Base-by-base conservation (phyloP, 768 basidiomycete genomes). In the Phaeotremella fagi region DNA sequence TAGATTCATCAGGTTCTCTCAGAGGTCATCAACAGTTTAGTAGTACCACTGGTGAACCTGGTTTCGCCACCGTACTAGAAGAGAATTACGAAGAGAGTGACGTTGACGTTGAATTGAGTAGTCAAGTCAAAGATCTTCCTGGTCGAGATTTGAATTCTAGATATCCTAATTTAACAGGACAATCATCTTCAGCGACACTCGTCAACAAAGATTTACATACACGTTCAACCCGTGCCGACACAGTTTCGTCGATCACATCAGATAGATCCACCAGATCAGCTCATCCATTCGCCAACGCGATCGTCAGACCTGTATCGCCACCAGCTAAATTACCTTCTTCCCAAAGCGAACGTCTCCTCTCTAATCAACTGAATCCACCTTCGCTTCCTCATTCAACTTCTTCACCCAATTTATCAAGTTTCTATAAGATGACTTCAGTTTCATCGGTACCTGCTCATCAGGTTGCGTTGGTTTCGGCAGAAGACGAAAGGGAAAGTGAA, bases 401-500 rank as follows among this genome's bases (percentile, higher is more conserved):
- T 1, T 53, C 55, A 18, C 60, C 59, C 11, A 63, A 63, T 36
- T 44, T 69, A 7, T 54, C 57, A 15, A 58, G 61, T 12, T 45
- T 29, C 12, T 59, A 52, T 26, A 55, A 50, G 27, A 63, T 55
- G 59, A 31, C 41, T 3, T 15, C 26, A 16, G 33, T 27, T 9
- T 24, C 57, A 3, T 4, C 43, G 49, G 33, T 35, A 24, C 51
- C 54, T 12, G 42, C 68, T 18, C 66, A 64, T 43, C 64, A 66
- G 52, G 63, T 72, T 5, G 52, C 63, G 3, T 28, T 73, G 28
- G 58, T 64, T 3, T 59, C 60, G 4, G 53, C 59, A 28, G 67
- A 63, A 35, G 64, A 64, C 22, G 61, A 53, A 23, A 46, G 18
- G 12, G 73, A 78, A 15, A 87, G 89, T 50, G 90, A 92, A 67